A percentile compares a stretch with the other conserved stretches of the same genome.
Conservation (phyloP, 106 monocot genomes). For the Phalaenopsis equestris region DNA sequence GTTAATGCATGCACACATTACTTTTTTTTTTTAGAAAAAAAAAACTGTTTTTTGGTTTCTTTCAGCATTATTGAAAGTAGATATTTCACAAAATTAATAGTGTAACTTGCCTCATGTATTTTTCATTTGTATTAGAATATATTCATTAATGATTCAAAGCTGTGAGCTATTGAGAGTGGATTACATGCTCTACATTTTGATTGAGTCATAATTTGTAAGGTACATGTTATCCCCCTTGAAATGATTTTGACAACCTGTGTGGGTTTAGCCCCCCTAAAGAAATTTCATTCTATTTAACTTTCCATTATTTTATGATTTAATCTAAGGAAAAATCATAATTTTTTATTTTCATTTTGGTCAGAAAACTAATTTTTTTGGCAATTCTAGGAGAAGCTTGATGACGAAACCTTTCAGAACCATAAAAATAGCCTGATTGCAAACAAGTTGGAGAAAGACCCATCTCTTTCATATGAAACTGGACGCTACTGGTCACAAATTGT, state of each 20-base stretch:
- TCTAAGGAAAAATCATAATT: neutral
- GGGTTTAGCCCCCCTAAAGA: neutral
- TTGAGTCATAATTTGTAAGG: neutral
- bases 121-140: neutral
- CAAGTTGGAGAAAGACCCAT: constrained; percentile 88
- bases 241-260: neutral
- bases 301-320: neutral
- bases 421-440: constrained; percentile 73
- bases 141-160: neutral
- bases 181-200: neutral
- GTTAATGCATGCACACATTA: too few species aligned
- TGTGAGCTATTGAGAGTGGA: neutral
- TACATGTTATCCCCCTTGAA: neutral
- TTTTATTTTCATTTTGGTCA: neutral
- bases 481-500: constrained; percentile 80
- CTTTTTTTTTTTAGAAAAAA: too few species aligned
- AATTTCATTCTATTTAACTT: neutral
- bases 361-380: constrained; percentile 6
- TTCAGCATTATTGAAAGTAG: too few species aligned
- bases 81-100: too few species aligned
- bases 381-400: constrained; percentile 62
- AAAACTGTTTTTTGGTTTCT: too few species aligned
- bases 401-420: constrained; percentile 78
- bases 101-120: neutral
- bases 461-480: constrained; percentile 80